Conservation (phyloP, 495 filamentous ascomycete species). For the Podospora sp. region DNA sequence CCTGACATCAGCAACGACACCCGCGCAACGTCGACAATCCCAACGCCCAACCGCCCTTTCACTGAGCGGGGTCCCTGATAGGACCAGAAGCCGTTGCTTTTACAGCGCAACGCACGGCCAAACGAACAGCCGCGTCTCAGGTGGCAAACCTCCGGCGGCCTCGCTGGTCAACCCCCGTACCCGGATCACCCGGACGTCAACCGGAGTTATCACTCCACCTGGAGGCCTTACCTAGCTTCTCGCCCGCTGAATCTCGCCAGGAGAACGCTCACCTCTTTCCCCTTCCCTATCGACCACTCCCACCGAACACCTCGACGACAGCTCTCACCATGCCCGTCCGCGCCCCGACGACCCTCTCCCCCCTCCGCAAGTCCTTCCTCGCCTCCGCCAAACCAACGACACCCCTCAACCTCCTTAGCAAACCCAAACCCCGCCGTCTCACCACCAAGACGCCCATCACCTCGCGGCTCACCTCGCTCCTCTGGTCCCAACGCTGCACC, state of each 20-base stretch:
- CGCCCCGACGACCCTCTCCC: neutral
- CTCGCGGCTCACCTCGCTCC: slow-evolving; percentile 21
- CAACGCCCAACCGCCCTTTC: slow-evolving; percentile 5
- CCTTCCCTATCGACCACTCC: neutral
- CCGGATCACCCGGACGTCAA: neutral
- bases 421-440: slow-evolving; percentile 14
- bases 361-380: neutral
- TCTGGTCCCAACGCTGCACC: slow-evolving; percentile 19
- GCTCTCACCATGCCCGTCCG: neutral
- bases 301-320: neutral
- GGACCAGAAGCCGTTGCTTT: slow-evolving; percentile 2
- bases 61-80: neutral
- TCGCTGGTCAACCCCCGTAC: neutral
- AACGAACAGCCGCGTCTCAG: neutral
- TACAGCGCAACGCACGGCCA: neutral
- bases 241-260: neutral
- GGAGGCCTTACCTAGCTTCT: neutral
- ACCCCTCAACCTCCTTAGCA: neutral
- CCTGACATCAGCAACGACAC: slow-evolving; percentile 22
- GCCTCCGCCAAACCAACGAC: neutral
- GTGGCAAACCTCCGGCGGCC: neutral
- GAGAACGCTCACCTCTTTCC: too few species aligned
- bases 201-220: neutral
- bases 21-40: slow-evolving; percentile 3
- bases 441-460: slow-evolving; percentile 16